These are phyloP conservation scores for Vicia sativa DNA, from an alignment of 306 rosid genomes.

Conservation along the genomic window DNA sequence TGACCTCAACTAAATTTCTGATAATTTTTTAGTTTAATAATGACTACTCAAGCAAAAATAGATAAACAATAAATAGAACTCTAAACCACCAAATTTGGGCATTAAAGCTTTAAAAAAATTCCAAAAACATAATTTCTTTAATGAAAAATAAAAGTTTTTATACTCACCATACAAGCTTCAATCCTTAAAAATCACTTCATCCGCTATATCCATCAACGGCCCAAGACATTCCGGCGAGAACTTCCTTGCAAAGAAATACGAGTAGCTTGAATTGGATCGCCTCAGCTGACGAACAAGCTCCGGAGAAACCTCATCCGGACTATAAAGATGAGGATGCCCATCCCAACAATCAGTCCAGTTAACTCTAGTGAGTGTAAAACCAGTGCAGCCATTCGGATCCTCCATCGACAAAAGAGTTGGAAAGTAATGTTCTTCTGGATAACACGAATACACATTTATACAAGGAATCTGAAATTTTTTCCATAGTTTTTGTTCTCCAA, in stretches of 20 bases:
- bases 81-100: not conserved
- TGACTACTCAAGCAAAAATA: no score
- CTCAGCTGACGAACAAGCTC: constrained; percentile 49
- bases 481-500: constrained; percentile 54
- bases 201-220: constrained; percentile 57
- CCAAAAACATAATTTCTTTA: no score
- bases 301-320: constrained; percentile 52
- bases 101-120: not conserved
- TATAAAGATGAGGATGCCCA: constrained; percentile 63
- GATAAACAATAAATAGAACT: not conserved
- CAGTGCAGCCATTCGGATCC: constrained; percentile 57
- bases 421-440: constrained; percentile 73
- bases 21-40: not conserved
- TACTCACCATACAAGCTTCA: constrained; percentile 36
- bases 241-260: constrained; percentile 60
- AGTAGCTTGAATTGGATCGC: constrained; percentile 50
- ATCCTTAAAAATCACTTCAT: constrained; percentile 59
- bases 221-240: constrained; percentile 57
- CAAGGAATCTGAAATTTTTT: constrained; percentile 63
- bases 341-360: constrained; percentile 70
- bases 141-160: no score
- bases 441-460: constrained; percentile 50
- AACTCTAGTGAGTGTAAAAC: constrained; percentile 66
- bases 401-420: constrained; percentile 66
- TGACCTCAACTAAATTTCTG: not conserved